Percentiles rank a stretch among this genome's conserved stretches.
These are phyloP conservation scores for Limnanthes douglasii DNA, from an alignment of 345 rosid species.

Conservation along the genomic window DNA sequence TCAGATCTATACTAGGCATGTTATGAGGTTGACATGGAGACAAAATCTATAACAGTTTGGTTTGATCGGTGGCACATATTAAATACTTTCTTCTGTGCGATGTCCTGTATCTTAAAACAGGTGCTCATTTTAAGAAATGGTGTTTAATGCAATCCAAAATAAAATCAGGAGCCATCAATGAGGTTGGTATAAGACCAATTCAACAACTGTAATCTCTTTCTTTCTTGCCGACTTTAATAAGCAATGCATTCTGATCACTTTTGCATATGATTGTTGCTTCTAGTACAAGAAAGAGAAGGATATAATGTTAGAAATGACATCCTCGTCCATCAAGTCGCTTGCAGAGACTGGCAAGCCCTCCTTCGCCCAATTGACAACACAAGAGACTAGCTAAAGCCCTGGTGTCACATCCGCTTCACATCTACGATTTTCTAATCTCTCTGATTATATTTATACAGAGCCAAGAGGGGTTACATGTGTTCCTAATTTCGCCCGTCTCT, in stretches of 20 bases:
- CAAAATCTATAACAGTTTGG: no score
- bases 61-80: no score
- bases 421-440: no score
- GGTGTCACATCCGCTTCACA: no score
- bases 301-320: constrained; percentile 45
- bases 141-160: constrained; percentile 96
- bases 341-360: constrained; percentile 5
- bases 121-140: constrained; percentile 98
- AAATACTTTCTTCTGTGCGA: no score
- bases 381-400: constrained; percentile 20
- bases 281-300: constrained; percentile 91
- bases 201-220: neutral
- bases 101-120: constrained; percentile 19
- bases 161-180: constrained; percentile 65
- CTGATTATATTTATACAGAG: no score
- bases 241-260: neutral
- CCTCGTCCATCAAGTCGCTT: constrained; percentile 17
- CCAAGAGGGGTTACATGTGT: no score
- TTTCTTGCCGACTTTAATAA: constrained; percentile 1
- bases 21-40: no score
- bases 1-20: no score
- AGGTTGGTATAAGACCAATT: constrained; percentile 36
- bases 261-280: neutral
- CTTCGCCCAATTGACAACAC: constrained; percentile 8
- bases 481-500: no score